Conservation (phyloP, 2,329 filamentous ascomycete species). For the Clarireedia monteithiana region DNA sequence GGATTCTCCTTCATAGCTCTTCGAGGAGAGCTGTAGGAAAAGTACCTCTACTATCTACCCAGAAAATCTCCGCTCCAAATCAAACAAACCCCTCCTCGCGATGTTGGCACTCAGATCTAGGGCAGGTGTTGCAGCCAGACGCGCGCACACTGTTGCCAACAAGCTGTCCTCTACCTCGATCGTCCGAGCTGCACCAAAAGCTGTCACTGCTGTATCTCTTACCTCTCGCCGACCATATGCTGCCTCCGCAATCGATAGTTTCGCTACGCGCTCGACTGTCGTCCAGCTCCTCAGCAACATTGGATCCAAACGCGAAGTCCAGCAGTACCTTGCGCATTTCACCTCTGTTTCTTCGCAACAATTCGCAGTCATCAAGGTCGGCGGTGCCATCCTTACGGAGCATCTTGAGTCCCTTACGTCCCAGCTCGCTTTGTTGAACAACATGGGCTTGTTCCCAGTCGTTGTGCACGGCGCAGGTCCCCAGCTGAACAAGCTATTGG, state of each 20-base stretch:
- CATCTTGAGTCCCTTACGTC: conserved; percentile 87
- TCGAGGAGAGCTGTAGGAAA: conserved; percentile 21
- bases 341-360: conserved; percentile 93
- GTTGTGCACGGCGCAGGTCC: conserved; percentile 94
- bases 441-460: conserved; percentile 89
- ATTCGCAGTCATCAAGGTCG: conserved; percentile 97
- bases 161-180: conserved; percentile 19
- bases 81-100: conserved; percentile 15
- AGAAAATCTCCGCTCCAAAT: conserved; percentile 2
- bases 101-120: conserved; percentile 30
- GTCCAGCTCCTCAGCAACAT: conserved; percentile 92
- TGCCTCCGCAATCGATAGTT: conserved; percentile 24
- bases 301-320: conserved; percentile 89
- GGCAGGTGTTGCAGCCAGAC: conserved; percentile 25
- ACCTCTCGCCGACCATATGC: conserved; percentile 25
- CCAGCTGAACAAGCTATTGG: conserved; percentile 85
- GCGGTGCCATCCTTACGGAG: conserved; percentile 90
- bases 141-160: conserved; percentile 21
- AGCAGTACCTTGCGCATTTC: conserved; percentile 97
- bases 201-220: conserved; percentile 21
- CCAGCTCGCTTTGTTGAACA: conserved; percentile 83
- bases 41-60: not conserved
- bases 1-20: conserved; percentile 20
- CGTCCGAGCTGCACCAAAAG: conserved; percentile 23
- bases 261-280: conserved; percentile 64